A percentile compares a stretch with the other conserved stretches of the same genome.
phyloP scores from a whole-genome alignment of 345 rosid species.

The Boechera stricta region DNA sequence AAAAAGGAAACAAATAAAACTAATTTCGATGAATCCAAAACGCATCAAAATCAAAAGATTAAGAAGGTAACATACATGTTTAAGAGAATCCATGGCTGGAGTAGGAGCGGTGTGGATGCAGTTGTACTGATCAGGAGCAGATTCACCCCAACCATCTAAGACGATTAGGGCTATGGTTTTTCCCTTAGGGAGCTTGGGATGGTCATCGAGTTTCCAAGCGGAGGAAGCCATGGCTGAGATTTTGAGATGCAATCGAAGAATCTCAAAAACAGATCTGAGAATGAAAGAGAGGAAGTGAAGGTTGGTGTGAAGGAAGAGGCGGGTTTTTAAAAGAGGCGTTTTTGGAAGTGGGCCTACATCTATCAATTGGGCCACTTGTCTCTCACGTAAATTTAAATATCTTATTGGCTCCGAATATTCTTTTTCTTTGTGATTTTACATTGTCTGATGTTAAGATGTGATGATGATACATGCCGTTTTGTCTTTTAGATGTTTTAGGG shows the following conservation, averaged over 20 bases:
- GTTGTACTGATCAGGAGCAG: conserved; percentile 76
- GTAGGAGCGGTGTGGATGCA: conserved; percentile 93
- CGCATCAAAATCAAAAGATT: not conserved
- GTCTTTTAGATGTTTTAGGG: not conserved
- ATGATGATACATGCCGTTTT: conserved; percentile 13
- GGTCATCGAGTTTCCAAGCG: conserved; percentile 76
- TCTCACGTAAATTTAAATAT: not conserved
- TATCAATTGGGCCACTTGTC: conserved; percentile 42
- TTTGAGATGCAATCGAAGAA: conserved; percentile 37
- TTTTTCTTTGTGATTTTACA: not conserved
- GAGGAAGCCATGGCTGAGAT: conserved; percentile 59
- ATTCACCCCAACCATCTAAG: conserved; percentile 98
- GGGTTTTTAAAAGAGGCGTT: conserved; percentile 38
- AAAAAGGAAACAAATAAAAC: not conserved
- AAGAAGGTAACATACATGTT: conserved; percentile 50
- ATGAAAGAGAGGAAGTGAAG: conserved; percentile 10
- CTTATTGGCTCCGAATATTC: conserved; percentile 36
- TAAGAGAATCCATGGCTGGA: conserved; percentile 92
- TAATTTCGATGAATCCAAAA: not conserved
- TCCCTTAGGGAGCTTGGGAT: conserved; percentile 78
- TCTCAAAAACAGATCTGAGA: conserved; percentile 31
- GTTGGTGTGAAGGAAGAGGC: conserved; percentile 39
- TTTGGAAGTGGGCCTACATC: conserved; percentile 20
- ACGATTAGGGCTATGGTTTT: conserved; percentile 81
- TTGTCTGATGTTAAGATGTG: not conserved